phyloP scores from a whole-genome alignment of 2,329 filamentous ascomycete species.

The Penicillium janthinellum region DNA sequence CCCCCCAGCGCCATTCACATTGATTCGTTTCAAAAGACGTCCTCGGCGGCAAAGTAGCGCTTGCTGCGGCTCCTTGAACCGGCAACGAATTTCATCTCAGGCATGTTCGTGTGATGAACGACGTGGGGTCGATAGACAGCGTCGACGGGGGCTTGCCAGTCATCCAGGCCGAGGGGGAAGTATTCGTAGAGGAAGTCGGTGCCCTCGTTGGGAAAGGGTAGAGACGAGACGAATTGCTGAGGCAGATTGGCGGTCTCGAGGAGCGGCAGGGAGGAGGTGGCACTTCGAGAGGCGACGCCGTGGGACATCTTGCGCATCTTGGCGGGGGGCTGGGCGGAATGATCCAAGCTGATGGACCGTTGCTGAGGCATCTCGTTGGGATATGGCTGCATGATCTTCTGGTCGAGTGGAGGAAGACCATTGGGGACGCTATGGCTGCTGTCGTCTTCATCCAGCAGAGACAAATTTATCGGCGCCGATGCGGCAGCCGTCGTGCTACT shows the following conservation, averaged over 20 bases:
- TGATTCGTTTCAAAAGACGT: conserved; percentile 34
- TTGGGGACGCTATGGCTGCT: conserved; percentile 40
- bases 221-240: conserved; percentile 59
- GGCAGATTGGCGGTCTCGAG: conserved; percentile 37
- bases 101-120: conserved; percentile 79
- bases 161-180: conserved; percentile 86
- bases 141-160: conserved; percentile 88
- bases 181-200: conserved; percentile 91
- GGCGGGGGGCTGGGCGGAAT: conserved; percentile 35
- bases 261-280: conserved; percentile 36
- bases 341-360: conserved; percentile 28
- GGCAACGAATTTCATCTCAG: conserved; percentile 70
- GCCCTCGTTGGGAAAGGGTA: conserved; percentile 60
- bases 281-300: conserved; percentile 31
- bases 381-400: conserved; percentile 27
- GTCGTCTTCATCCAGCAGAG: conserved; percentile 60
- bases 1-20: conserved; percentile 8
- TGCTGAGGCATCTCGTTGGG: conserved; percentile 32
- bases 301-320: conserved; percentile 44
- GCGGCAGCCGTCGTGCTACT: conserved; percentile 29
- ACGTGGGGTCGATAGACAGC: conserved; percentile 90
- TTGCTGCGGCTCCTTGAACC: conserved; percentile 64
- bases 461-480: conserved; percentile 56
- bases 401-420: conserved; percentile 22
- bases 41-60: conserved; percentile 70